Evolutionary conservation across 345 rosid species (phyloP), one percentile per base, ranked within the genome.

Genomic region (Gossypium herbaceum): DNA sequence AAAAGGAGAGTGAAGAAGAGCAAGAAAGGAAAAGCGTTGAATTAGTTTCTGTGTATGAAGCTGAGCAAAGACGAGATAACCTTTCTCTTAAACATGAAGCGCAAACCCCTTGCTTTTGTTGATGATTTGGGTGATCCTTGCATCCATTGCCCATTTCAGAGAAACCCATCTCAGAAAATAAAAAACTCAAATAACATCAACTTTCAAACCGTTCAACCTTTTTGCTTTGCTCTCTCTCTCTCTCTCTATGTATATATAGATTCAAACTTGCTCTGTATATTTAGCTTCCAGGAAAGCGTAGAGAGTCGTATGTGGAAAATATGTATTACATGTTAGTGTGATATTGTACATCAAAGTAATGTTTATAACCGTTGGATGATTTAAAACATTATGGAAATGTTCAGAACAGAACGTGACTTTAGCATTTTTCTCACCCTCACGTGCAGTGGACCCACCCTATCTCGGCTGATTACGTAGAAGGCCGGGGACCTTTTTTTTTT

Each of bases 51-150:
- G 8, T 76, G 58, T 51, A 11, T 1, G 79, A 70, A 63, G 74
- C 19, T 8, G 73, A 24, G 11, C 57, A 44, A 1, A 77, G 67
- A 17, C 75, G 80, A 50, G 79, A 47, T 7, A 86, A 34, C 48
- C 74, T 84, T 51, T 86, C 83, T 69, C 85, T 72, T 6, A 86
- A 61, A 72, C 89, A 86, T 12, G 73, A 71, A 2, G 89, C 79
- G 50, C 89, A 86, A 43, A 86, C 85, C 63, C 89, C 89, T 75
- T 76, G 73, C 3, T 29, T 71, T 43, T 78, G 82, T 3, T 73
- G 47, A 15, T 79, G 79, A 51, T 62, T 8, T 7, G 80, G 85
- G 59, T 86, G 89, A 50, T 68, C 77, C 76, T 45, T 73, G 83
- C 89, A 86, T 19, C 47, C 63, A 43, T 22, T 7, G 34, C 44